Conservation (phyloP, 2,329 filamentous ascomycete genomes). For the Fusarium subtropicale region DNA sequence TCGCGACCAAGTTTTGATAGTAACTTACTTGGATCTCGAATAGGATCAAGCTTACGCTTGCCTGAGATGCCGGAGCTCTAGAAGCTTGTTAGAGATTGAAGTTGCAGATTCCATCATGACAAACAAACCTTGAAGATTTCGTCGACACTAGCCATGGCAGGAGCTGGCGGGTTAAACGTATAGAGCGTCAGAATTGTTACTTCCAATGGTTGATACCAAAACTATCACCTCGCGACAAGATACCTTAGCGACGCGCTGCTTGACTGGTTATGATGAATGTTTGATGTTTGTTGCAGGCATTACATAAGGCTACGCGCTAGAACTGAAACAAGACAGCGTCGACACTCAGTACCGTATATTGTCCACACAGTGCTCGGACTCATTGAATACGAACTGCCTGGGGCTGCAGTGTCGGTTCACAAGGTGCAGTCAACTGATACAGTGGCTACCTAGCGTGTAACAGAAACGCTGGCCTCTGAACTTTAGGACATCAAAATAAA, state of each 20-base stretch:
- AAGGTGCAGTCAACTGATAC: neutral
- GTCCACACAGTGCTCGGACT: slow-evolving; percentile 20
- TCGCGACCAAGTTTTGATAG: neutral
- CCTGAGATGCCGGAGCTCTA: slow-evolving; percentile 57
- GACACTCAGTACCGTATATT: neutral
- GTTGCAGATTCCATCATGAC: neutral
- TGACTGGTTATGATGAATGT: slow-evolving; percentile 24
- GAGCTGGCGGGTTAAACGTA: neutral
- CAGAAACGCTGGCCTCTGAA: neutral
- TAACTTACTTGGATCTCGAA: slow-evolving; percentile 70
- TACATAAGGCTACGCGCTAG: slow-evolving; percentile 15
- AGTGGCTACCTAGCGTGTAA: neutral
- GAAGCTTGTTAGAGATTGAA: slow-evolving; percentile 31
- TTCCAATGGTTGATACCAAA: neutral
- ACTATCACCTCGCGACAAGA: slow-evolving; percentile 19
- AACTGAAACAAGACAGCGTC: slow-evolving; percentile 11
- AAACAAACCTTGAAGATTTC: slow-evolving; percentile 66
- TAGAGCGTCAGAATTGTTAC: neutral
- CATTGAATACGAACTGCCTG: neutral
- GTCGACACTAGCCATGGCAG: slow-evolving; percentile 66
- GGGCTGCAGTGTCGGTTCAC: neutral
- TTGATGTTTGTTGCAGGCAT: slow-evolving; percentile 23
- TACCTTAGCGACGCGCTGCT: slow-evolving; percentile 26
- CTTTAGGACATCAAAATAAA: neutral
- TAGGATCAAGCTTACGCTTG: slow-evolving; percentile 73